Percentiles rank a stretch among this genome's conserved stretches.
These are phyloP conservation scores for Trichomonascaceae sp. DNA, from an alignment of 1,139 yeast species.

Conservation along the genomic window DNA sequence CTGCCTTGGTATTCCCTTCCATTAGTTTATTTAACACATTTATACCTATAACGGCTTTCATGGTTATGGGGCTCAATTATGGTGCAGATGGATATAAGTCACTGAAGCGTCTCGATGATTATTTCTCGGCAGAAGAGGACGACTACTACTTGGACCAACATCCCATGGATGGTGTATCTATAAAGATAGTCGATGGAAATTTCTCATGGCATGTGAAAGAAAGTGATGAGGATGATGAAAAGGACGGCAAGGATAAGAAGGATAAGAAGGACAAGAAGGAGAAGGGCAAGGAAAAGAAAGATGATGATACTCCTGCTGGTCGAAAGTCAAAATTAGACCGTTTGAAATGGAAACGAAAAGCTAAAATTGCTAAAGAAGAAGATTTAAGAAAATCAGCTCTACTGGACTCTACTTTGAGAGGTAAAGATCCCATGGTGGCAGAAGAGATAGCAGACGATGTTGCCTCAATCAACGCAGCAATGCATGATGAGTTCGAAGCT, in stretches of 20 bases:
- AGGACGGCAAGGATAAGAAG: neutral
- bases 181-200: slow-evolving; percentile 44
- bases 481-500: slow-evolving; percentile 2
- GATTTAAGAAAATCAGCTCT: neutral
- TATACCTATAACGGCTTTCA: slow-evolving; percentile 56
- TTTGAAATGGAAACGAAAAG: neutral
- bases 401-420: neutral
- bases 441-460: slow-evolving; percentile 4
- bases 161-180: slow-evolving; percentile 36
- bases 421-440: slow-evolving; percentile 1
- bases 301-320: neutral
- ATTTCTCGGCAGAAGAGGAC: slow-evolving; percentile 39
- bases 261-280: neutral
- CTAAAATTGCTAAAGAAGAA: neutral
- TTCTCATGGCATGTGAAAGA: slow-evolving; percentile 57
- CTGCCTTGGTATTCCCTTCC: slow-evolving; percentile 68
- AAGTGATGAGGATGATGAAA: slow-evolving; percentile 21
- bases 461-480: slow-evolving; percentile 3
- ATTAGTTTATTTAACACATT: slow-evolving; percentile 62
- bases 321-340: neutral
- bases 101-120: slow-evolving; percentile 47
- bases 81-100: slow-evolving; percentile 61
- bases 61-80: slow-evolving; percentile 52
- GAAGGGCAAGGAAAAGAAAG: neutral
- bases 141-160: slow-evolving; percentile 25